Evolutionary conservation across 208 protist species (phyloP).

Genomic region (Leishmania guyanensis): DNA sequence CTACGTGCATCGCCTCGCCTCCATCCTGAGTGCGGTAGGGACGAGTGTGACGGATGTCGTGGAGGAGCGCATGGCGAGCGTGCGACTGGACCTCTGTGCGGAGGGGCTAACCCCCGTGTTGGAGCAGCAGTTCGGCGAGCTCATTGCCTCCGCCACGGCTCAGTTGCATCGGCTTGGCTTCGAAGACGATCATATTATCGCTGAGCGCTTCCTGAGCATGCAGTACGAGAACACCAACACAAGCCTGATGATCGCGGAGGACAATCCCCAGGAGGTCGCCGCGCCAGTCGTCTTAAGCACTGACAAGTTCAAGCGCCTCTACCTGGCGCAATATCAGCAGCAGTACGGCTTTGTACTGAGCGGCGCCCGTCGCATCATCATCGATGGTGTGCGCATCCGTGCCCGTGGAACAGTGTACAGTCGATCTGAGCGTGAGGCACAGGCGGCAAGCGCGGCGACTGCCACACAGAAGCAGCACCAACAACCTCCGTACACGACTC

Average conservation of each 20-base stretch:
- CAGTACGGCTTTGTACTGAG: slow-evolving; percentile 93
- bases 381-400: slow-evolving; percentile 94
- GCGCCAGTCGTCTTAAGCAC: slow-evolving; percentile 11
- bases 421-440: slow-evolving; percentile 17
- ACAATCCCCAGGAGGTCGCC: neutral
- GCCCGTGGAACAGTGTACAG: slow-evolving; percentile 44
- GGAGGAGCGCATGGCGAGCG: slow-evolving; percentile 82
- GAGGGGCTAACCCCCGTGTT: slow-evolving; percentile 35
- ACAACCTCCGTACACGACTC: slow-evolving; percentile 43
- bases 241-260: slow-evolving; percentile 84
- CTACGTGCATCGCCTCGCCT: slow-evolving; percentile 76
- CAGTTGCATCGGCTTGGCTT: slow-evolving; percentile 53
- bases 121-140: slow-evolving; percentile 35
- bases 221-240: slow-evolving; percentile 94
- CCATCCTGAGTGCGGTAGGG: slow-evolving; percentile 93
- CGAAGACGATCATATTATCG: slow-evolving; percentile 41
- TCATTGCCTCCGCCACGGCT: slow-evolving; percentile 19
- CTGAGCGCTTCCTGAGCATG: slow-evolving; percentile 84
- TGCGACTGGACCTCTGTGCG: slow-evolving; percentile 29
- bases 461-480: slow-evolving; percentile 16
- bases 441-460: slow-evolving; percentile 23
- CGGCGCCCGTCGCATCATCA: slow-evolving; percentile 66
- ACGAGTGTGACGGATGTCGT: slow-evolving; percentile 93
- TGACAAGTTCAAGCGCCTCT: slow-evolving; percentile 49
- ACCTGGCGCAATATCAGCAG: slow-evolving; percentile 79